A percentile compares a stretch with the other conserved stretches of the same genome.
Evolutionary conservation across 495 filamentous ascomycete species (phyloP).

Genomic region (Darksidea phi): DNA sequence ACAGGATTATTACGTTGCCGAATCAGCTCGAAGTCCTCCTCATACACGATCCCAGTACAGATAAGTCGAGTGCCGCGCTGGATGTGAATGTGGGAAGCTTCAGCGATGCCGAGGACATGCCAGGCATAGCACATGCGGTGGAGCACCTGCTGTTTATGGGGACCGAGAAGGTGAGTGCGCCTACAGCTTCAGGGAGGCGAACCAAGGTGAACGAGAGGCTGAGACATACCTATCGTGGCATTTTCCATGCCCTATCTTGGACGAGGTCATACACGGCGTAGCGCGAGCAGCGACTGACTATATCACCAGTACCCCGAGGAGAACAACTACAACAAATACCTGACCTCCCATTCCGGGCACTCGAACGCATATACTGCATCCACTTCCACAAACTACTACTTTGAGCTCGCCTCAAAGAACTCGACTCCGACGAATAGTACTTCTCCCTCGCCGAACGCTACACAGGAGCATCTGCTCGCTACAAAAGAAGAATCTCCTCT

Average conservation of each 20-base stretch:
- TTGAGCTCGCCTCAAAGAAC: conserved; percentile 77
- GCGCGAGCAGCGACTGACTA: not conserved
- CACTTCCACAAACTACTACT: conserved; percentile 97
- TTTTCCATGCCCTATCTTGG: not conserved
- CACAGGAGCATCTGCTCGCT: conserved; percentile 27
- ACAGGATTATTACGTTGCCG: conserved; percentile 78
- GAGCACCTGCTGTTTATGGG: conserved; percentile 98
- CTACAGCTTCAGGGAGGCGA: not conserved
- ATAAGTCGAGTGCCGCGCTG: conserved; percentile 93
- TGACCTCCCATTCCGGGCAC: conserved; percentile 81
- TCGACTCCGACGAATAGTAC: conserved; percentile 38
- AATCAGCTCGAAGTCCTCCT: conserved; percentile 93
- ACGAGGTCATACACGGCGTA: not conserved
- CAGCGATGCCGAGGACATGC: conserved; percentile 85
- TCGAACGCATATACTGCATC: conserved; percentile 94
- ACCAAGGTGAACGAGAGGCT: not conserved
- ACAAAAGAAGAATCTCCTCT: conserved; percentile 59
- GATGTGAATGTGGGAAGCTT: conserved; percentile 97
- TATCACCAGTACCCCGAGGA: conserved; percentile 71
- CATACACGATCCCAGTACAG: conserved; percentile 91
- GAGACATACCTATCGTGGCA: not conserved
- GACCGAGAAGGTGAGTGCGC: conserved; percentile 74
- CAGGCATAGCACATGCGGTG: conserved; percentile 89
- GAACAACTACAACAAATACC: conserved; percentile 93
- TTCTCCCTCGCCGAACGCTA: conserved; percentile 19